phyloP scores from a whole-genome alignment of 2,329 filamentous ascomycete genomes.

The Cercospora sp. region DNA sequence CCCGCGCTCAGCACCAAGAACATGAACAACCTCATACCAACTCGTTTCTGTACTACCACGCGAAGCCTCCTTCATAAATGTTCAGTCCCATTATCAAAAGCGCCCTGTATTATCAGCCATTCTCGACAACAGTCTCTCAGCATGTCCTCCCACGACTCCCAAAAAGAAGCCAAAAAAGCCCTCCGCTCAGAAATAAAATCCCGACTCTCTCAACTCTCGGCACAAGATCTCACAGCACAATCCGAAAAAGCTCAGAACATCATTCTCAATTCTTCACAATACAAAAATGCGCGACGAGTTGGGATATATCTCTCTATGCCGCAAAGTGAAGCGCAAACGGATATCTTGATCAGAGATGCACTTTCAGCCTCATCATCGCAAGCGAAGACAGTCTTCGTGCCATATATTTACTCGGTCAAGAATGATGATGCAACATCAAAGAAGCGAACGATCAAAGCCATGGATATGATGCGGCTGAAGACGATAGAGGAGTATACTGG shows the following conservation, averaged over 20 bases:
- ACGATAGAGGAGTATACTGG: slow-evolving; percentile 75
- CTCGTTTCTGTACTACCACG: background rate
- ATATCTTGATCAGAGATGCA: slow-evolving; percentile 77
- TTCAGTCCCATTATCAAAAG: no score
- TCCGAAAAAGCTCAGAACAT: slow-evolving; percentile 69
- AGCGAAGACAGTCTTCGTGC: slow-evolving; percentile 81
- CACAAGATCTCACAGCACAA: slow-evolving; percentile 65
- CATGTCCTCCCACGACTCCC: slow-evolving; percentile 8
- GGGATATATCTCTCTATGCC: slow-evolving; percentile 96
- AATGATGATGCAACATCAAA: background rate
- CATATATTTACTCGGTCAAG: slow-evolving; percentile 62
- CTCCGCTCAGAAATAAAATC: slow-evolving; percentile 70
- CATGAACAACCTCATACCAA: background rate
- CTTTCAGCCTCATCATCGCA: slow-evolving; percentile 64
- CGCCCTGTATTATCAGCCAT: no score
- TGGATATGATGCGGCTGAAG: slow-evolving; percentile 89
- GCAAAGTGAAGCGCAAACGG: slow-evolving; percentile 79
- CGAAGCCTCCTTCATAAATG: background rate
- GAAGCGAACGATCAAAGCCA: slow-evolving; percentile 61
- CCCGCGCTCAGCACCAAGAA: background rate
- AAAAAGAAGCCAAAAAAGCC: slow-evolving; percentile 66
- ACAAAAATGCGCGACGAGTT: slow-evolving; percentile 71
- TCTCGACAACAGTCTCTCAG: no score
- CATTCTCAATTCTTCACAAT: slow-evolving; percentile 69
- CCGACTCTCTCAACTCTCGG: slow-evolving; percentile 61